A percentile compares a stretch with the other conserved stretches of the same genome.
Conservation (phyloP, 805 yeast genomes). For the Komagataella phaffii region DNA sequence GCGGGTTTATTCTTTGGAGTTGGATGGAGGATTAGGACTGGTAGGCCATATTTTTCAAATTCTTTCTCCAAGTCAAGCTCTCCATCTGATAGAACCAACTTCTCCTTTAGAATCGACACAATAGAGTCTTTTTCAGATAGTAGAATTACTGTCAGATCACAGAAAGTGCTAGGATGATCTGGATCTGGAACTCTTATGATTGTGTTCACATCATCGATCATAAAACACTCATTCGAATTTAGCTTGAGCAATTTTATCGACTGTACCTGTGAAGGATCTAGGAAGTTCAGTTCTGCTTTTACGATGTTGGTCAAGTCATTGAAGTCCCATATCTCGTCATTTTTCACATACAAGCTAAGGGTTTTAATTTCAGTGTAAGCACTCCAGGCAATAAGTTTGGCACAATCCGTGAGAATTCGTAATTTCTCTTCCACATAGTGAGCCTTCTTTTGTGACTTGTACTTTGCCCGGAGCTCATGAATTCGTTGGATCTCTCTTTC, state of each 20-base stretch:
- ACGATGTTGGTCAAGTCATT: conserved; percentile 12
- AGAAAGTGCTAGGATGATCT: background rate
- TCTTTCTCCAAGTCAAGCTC: conserved; percentile 6
- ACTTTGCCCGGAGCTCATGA: conserved; percentile 22
- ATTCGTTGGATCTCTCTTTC: conserved; percentile 19
- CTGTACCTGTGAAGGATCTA: conserved; percentile 7
- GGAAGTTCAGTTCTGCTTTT: conserved; percentile 10
- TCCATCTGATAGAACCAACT: background rate
- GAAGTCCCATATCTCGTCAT: conserved; percentile 16
- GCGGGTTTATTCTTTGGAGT: conserved; percentile 6
- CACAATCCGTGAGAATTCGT: conserved; percentile 21
- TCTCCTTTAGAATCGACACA: background rate
- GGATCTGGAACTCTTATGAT: background rate
- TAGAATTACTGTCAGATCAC: conserved; percentile 7
- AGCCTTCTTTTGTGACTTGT: conserved; percentile 21
- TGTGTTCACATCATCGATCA: conserved; percentile 4
- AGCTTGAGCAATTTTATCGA: conserved; percentile 12
- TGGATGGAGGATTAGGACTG: conserved; percentile 10
- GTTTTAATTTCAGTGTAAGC: conserved; percentile 11
- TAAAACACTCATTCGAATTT: conserved; percentile 5
- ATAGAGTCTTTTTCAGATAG: conserved; percentile 5
- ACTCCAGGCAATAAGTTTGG: conserved; percentile 18
- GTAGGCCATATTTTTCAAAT: conserved; percentile 6
- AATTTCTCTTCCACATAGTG: conserved; percentile 28
- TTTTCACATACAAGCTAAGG: conserved; percentile 14